Evolutionary conservation across 352 stramenopile genomes (phyloP).

Genomic region (Phytophthora meadii): DNA sequence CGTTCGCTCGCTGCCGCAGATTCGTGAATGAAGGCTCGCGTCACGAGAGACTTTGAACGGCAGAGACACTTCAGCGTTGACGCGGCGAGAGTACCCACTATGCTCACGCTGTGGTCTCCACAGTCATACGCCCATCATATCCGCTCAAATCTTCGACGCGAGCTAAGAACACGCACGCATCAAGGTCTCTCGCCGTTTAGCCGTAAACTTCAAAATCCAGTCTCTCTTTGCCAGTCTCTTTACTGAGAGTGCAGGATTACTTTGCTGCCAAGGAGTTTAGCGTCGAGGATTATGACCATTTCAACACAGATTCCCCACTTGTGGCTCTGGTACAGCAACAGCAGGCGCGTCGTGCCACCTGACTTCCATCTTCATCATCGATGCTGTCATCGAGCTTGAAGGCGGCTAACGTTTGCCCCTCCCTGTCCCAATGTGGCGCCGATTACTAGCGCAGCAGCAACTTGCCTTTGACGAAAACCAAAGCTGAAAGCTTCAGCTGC

Average conservation of each 20-base stretch:
- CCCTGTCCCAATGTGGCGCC: not conserved
- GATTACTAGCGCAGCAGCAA: constrained; percentile 6
- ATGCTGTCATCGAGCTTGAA: too few species aligned
- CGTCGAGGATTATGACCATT: constrained; percentile 4
- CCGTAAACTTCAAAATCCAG: constrained; percentile 47
- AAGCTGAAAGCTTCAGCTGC: constrained; percentile 1
- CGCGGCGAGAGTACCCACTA: constrained; percentile 27
- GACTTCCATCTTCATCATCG: too few species aligned
- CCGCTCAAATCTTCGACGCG: constrained; percentile 18
- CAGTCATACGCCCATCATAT: constrained; percentile 42
- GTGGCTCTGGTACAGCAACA: constrained; percentile 7
- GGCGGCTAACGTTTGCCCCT: too few species aligned
- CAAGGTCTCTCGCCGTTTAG: constrained; percentile 21
- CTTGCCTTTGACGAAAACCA: not conserved
- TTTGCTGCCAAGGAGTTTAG: not conserved
- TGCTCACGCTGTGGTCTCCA: constrained; percentile 19
- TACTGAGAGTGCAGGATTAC: constrained; percentile 1
- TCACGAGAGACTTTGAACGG: constrained; percentile 31
- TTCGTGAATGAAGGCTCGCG: constrained; percentile 32
- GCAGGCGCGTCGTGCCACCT: constrained; percentile 3
- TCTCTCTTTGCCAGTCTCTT: not conserved
- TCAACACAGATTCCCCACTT: constrained; percentile 11
- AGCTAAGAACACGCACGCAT: constrained; percentile 22
- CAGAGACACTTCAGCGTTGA: constrained; percentile 38
- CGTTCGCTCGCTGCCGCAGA: constrained; percentile 34